Evolutionary conservation across 208 protist species (phyloP).

Genomic region (Phytomonas francai): DNA sequence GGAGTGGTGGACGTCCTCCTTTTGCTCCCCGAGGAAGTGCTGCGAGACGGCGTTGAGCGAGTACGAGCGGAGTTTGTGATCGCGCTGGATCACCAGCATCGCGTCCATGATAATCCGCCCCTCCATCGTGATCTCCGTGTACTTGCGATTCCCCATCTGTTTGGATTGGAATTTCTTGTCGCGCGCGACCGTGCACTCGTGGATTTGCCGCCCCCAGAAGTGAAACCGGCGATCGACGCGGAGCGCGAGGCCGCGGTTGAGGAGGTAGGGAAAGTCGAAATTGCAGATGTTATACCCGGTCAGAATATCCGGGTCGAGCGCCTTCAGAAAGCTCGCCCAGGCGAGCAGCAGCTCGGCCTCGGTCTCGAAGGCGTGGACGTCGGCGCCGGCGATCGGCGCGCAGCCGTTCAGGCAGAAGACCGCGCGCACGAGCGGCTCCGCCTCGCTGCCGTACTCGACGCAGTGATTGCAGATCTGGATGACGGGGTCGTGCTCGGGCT

Average conservation of each 20-base stretch:
- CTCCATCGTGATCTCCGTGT: conserved; percentile 95
- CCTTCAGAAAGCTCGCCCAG: conserved; percentile 81
- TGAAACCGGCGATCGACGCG: conserved; percentile 85
- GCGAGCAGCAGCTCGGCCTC: conserved; percentile 93
- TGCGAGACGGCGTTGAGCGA: conserved; percentile 98
- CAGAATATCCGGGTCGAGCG: conserved; percentile 92
- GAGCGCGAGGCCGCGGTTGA: conserved; percentile 91
- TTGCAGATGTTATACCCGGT: conserved; percentile 99
- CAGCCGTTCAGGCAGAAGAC: conserved; percentile 95
- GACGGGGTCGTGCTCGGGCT: conserved; percentile 97
- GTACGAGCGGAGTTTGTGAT: conserved; percentile 99
- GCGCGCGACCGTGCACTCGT: conserved; percentile 86
- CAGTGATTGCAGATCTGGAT: conserved; percentile 99
- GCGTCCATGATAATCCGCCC: conserved; percentile 97
- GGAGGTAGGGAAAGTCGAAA: conserved; percentile 99
- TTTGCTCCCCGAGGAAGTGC: conserved; percentile 98
- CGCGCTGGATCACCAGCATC: conserved; percentile 94
- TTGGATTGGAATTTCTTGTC: conserved; percentile 96
- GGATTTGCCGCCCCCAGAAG: conserved; percentile 86
- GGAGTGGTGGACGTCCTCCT: conserved; percentile 99
- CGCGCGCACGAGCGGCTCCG: conserved; percentile 50
- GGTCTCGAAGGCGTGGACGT: conserved; percentile 91
- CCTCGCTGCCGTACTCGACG: conserved; percentile 78
- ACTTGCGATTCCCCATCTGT: conserved; percentile 97
- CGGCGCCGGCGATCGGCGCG: conserved; percentile 92